Percentiles rank a stretch among this genome's conserved stretches.
phyloP scores from a whole-genome alignment of 2,329 filamentous ascomycete species.

The Ophiostoma novo-ulmi region DNA sequence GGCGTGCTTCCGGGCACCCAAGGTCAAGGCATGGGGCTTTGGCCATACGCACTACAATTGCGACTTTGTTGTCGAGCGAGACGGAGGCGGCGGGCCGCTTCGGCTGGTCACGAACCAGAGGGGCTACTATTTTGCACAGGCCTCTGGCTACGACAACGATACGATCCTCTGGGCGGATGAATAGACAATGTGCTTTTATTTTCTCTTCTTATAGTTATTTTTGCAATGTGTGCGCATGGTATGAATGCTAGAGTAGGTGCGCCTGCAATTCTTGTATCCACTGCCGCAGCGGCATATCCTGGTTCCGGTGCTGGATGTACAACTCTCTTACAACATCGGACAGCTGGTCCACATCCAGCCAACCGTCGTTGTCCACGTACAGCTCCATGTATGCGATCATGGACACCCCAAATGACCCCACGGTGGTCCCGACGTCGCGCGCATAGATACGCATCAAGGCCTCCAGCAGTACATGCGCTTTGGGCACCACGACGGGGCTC shows the following conservation, averaged over 20 bases:
- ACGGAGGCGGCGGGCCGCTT: constrained; percentile 27
- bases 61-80: constrained; percentile 33
- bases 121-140: constrained; percentile 35
- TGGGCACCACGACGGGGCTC: constrained; percentile 26
- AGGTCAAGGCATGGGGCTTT: constrained; percentile 44
- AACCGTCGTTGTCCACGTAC: constrained; percentile 31
- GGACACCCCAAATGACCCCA: constrained; percentile 27
- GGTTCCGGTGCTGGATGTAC: constrained; percentile 7
- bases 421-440: constrained; percentile 27
- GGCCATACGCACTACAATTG: constrained; percentile 48
- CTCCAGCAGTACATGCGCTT: constrained; percentile 30
- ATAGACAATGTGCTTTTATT: too few relatives aligned
- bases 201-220: too few relatives aligned
- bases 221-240: too few relatives aligned
- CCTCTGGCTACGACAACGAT: constrained; percentile 34
- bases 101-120: constrained; percentile 32
- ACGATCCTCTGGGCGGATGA: constrained; percentile 28
- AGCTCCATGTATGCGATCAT: constrained; percentile 31
- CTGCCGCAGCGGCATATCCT: neutral
- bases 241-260: too few relatives aligned
- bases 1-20: constrained; percentile 34
- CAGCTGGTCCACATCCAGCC: constrained; percentile 28
- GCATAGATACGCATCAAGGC: constrained; percentile 30
- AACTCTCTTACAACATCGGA: constrained; percentile 19
- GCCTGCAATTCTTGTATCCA: constrained; percentile 12